A percentile compares a stretch with the other conserved stretches of the same genome.
Conservation (phyloP, 1,284 basidiomycete species). For the Ganoderma sp. region DNA sequence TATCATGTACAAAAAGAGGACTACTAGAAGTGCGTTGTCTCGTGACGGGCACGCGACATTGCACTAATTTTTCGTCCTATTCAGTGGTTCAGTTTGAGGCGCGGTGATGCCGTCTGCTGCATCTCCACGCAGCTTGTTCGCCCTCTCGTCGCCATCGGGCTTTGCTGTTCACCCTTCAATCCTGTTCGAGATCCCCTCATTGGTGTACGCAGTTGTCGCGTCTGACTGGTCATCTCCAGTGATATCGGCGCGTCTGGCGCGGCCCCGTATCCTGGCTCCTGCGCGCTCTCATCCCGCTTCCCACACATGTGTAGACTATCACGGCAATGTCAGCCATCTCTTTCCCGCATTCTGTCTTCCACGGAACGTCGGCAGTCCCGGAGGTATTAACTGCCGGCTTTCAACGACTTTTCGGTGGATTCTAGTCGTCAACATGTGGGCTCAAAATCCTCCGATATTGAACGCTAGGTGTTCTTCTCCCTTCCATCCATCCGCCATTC, state of each 20-base stretch:
- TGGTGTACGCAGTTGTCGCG: not conserved
- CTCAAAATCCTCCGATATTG: not conserved
- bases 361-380: not conserved
- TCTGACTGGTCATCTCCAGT: not conserved
- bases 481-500: not conserved
- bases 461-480: not conserved
- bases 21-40: constrained; percentile 81
- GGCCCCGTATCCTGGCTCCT: not conserved
- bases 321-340: constrained; percentile 5
- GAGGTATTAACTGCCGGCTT: not conserved
- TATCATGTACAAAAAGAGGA: constrained; percentile 99
- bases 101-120: constrained; percentile 50
- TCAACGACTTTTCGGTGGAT: not conserved
- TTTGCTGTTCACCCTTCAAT: not conserved
- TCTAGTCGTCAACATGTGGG: not conserved
- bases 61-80: constrained; percentile 43
- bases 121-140: constrained; percentile 1
- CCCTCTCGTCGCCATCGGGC: constrained; percentile 6
- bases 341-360: not conserved
- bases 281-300: constrained; percentile 3
- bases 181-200: not conserved
- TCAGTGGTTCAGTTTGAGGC: constrained; percentile 92
- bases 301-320: constrained; percentile 30
- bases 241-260: not conserved
- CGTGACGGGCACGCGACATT: constrained; percentile 21